Conservation (phyloP, 768 basidiomycete species). For the Filobasidium floriforme region DNA sequence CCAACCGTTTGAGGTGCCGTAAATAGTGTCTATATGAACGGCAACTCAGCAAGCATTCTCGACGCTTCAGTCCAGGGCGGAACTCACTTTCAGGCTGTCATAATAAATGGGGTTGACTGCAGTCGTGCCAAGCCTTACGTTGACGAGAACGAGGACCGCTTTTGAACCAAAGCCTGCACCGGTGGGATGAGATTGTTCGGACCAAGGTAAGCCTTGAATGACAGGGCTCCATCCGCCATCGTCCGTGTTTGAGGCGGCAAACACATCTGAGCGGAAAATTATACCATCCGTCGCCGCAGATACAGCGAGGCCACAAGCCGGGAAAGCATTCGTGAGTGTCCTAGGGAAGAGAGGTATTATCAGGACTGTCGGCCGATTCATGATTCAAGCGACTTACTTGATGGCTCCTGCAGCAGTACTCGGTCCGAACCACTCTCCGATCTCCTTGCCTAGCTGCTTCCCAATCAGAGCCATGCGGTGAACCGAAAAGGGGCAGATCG, state of each 20-base stretch:
- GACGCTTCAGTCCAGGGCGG: background rate
- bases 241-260: slow-evolving; percentile 56
- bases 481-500: slow-evolving; percentile 81
- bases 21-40: slow-evolving; percentile 50
- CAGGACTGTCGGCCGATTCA: background rate
- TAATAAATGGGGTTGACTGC: slow-evolving; percentile 94
- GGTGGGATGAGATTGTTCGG: slow-evolving; percentile 6
- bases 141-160: slow-evolving; percentile 77
- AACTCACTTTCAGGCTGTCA: slow-evolving; percentile 65
- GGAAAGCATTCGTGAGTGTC: slow-evolving; percentile 67
- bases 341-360: slow-evolving; percentile 45
- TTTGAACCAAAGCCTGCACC: slow-evolving; percentile 62
- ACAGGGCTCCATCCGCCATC: slow-evolving; percentile 27
- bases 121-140: slow-evolving; percentile 78
- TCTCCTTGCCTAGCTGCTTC: slow-evolving; percentile 86
- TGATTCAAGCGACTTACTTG: slow-evolving; percentile 52
- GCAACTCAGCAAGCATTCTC: background rate
- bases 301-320: slow-evolving; percentile 71
- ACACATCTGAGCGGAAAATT: slow-evolving; percentile 78
- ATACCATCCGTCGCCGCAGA: slow-evolving; percentile 73
- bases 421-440: slow-evolving; percentile 97
- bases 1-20: slow-evolving; percentile 93
- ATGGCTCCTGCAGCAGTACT: slow-evolving; percentile 96
- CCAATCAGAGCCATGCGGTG: slow-evolving; percentile 94
- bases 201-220: slow-evolving; percentile 12